Evolutionary conservation across 2,329 filamentous ascomycete species (phyloP), one percentile per base, ranked within the genome.

Genomic region (Aphanoascus verrucosus): DNA sequence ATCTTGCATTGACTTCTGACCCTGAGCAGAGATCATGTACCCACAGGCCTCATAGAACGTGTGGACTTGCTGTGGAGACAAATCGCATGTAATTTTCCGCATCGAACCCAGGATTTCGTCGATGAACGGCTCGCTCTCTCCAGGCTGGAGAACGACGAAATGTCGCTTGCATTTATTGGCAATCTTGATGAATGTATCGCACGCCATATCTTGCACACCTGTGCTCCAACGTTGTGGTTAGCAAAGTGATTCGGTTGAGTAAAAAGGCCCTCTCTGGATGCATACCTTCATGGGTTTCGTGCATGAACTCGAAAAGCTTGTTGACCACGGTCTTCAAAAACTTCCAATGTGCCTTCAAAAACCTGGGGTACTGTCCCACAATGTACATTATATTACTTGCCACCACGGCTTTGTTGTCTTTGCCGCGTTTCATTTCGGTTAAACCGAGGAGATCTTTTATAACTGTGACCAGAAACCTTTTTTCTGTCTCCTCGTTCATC

Each of bases 381-480:
- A 98, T 98, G 69, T 98, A 98, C 93, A 98, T 98, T 65, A 98
- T 98, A 74, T 98, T 98, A 73, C 88, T 95, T 58, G 93, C 93
- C 40, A 98, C 93, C 8, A 98, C 93, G 11, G 93, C 93, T 70
- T 98, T 98, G 79, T 98, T 98, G 75, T 98, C 93, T 66, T 98
- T 98, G 58, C 93, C 93, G 52, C 94, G 87, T 76, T 98, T 98
- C 90, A 96, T 96, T 70, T 98, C 93, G 0, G 93, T 98, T 53
- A 98, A 77, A 1, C 93, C 94, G 28, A 98, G 82, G 6, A 98
- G 81, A 65, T 98, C 93, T 74, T 98, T 98, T 64, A 98, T 98
- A 53, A 98, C 94, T 0, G 93, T 98, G 48, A 98, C 93, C 41
- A 98, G 75, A 77, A 98, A 98, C 9, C 93, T 82, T 76, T 98